These are phyloP conservation scores for Vigna reflexopilosa DNA, from an alignment of 306 rosid genomes.

Conservation along the genomic window DNA sequence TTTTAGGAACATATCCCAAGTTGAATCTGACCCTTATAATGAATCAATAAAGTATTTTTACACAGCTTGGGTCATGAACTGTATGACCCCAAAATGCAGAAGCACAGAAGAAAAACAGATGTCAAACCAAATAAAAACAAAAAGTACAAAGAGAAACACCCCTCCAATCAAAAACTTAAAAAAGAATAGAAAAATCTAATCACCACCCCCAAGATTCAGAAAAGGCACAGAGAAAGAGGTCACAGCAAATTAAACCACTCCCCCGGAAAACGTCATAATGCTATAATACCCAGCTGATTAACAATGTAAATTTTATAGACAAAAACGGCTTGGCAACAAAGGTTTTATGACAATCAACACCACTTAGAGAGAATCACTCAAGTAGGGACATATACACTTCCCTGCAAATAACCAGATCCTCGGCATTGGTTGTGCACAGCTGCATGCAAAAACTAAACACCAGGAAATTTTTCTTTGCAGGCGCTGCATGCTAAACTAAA, in stretches of 20 bases:
- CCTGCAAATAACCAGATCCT: not conserved
- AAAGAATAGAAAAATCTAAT: not conserved
- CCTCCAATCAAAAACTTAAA: not conserved
- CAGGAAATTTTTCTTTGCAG: not conserved
- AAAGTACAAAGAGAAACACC: not conserved
- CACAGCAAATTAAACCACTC: slow-evolving; percentile 19
- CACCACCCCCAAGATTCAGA: slow-evolving; percentile 29
- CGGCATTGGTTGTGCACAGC: not conserved
- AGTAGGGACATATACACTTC: not conserved
- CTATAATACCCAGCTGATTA: slow-evolving; percentile 38
- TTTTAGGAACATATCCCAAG: not conserved
- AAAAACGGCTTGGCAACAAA: not conserved
- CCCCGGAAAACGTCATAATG: slow-evolving; percentile 32
- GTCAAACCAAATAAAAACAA: not conserved
- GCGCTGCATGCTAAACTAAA: not conserved
- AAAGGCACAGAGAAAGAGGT: slow-evolving; percentile 9
- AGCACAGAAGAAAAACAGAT: not conserved
- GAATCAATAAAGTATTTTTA: slow-evolving; percentile 36
- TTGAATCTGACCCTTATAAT: slow-evolving; percentile 29
- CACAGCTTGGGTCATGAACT: not conserved
- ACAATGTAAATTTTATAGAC: not conserved
- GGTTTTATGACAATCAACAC: not conserved
- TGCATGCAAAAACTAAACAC: too few species aligned
- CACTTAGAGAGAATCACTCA: not conserved
- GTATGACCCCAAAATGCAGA: slow-evolving; percentile 38